Conservation (phyloP, 768 basidiomycete species). For the Steccherinum ochraceum region DNA sequence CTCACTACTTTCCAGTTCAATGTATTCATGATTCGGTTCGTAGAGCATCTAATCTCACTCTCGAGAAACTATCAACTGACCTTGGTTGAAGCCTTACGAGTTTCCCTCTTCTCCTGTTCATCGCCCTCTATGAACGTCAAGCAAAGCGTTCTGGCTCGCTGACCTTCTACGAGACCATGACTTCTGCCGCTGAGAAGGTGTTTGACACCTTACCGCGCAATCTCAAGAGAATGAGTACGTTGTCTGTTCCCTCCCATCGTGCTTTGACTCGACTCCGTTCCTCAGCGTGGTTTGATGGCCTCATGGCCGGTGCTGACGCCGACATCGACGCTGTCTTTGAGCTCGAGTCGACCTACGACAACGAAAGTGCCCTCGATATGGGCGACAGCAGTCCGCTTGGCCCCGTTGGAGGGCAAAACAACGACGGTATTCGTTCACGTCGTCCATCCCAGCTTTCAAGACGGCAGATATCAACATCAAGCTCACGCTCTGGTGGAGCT, state of each 20-base stretch:
- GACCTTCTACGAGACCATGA: slow-evolving; percentile 68
- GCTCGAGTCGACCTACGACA: slow-evolving; percentile 51
- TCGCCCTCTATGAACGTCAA: slow-evolving; percentile 85
- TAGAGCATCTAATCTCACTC: not conserved
- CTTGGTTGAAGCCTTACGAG: slow-evolving; percentile 55
- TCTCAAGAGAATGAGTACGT: slow-evolving; percentile 68
- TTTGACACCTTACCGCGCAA: slow-evolving; percentile 73
- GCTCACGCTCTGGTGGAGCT: not conserved
- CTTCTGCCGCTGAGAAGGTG: slow-evolving; percentile 58
- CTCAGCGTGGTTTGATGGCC: slow-evolving; percentile 74
- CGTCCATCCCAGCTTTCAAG: slow-evolving; percentile 24
- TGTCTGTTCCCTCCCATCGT: not conserved
- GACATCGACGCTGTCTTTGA: slow-evolving; percentile 84
- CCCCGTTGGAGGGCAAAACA: slow-evolving; percentile 10
- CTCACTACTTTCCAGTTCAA: slow-evolving; percentile 51
- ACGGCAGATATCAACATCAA: slow-evolving; percentile 4
- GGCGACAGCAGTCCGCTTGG: slow-evolving; percentile 27
- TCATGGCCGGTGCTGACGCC: slow-evolving; percentile 55
- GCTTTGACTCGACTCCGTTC: not conserved
- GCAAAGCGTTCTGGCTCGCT: slow-evolving; percentile 59
- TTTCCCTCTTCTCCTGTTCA: slow-evolving; percentile 75
- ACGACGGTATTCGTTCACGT: slow-evolving; percentile 19
- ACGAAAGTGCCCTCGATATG: slow-evolving; percentile 50
- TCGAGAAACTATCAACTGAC: not conserved
- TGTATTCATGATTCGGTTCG: slow-evolving; percentile 78